A percentile compares a stretch with the other conserved stretches of the same genome.
phyloP scores from a whole-genome alignment of 2,329 filamentous ascomycete genomes.

The Calonectria hongkongensis region DNA sequence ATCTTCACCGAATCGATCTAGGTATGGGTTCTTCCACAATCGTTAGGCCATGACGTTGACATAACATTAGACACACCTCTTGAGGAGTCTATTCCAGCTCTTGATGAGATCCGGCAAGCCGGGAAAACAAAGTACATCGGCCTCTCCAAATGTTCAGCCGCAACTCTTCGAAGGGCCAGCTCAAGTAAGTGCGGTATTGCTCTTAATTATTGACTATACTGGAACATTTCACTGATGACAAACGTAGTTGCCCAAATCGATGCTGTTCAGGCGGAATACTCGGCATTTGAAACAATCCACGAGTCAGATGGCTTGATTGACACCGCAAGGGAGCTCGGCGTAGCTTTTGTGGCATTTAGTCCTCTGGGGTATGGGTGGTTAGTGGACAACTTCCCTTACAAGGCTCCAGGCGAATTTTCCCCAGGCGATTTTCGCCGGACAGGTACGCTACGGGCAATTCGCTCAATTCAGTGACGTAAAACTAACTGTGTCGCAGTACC shows the following conservation, averaged over 20 bases:
- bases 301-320: slow-evolving; percentile 64
- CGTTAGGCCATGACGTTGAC: neutral
- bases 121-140: slow-evolving; percentile 70
- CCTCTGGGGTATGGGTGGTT: slow-evolving; percentile 69
- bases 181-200: slow-evolving; percentile 57
- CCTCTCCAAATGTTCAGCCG: slow-evolving; percentile 67
- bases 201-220: neutral
- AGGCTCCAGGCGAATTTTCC: slow-evolving; percentile 67
- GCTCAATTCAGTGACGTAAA: no score
- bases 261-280: slow-evolving; percentile 68
- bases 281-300: slow-evolving; percentile 64
- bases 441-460: slow-evolving; percentile 50
- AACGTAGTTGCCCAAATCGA: slow-evolving; percentile 66
- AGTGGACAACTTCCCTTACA: slow-evolving; percentile 64
- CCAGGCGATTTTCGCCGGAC: slow-evolving; percentile 63
- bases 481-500: slow-evolving; percentile 43
- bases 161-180: slow-evolving; percentile 65
- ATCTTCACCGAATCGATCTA: slow-evolving; percentile 66
- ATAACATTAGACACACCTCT: slow-evolving; percentile 61
- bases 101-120: slow-evolving; percentile 66
- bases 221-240: neutral
- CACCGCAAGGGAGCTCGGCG: slow-evolving; percentile 61
- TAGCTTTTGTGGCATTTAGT: slow-evolving; percentile 67
- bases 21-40: slow-evolving; percentile 49
- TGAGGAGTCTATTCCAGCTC: slow-evolving; percentile 67